Base-by-base conservation (phyloP, 768 basidiomycete species). In the Trametes cingulata region DNA sequence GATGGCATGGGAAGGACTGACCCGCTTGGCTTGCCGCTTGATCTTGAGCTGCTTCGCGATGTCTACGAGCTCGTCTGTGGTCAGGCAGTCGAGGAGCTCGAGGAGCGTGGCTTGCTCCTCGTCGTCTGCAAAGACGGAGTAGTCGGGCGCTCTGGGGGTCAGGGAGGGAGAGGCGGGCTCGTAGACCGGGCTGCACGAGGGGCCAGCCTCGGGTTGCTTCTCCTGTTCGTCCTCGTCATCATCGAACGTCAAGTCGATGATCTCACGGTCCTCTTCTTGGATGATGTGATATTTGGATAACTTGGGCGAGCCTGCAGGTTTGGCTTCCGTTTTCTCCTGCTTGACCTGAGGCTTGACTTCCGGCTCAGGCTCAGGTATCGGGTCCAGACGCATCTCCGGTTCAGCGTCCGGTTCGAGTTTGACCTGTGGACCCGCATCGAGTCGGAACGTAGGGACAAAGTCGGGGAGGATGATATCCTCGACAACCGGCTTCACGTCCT, bases 21-120 rank as follows among this genome's bases (percentile, higher is more conserved):
- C 69, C 51, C 29, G 78, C 81, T 51, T 72, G 74, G 47, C 64
- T 22, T 64, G 68, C 36, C 57, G 56, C 59, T 75, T 78, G 20
- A 81, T 63, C 55, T 78, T 81, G 66, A 83, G 65, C 43, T 77
- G 71, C 64, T 78, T 81, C 1, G 76, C 79, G 17, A 85, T 52
- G 8, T 56, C 62, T 40, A 72, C 76, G 33, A 85, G 75, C 57
- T 84, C 82, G 24, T 80, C 77, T 17, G 70, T 49, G 22, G 47
- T 74, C 45, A 85, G 67, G 60, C 77, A 80, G 13, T 75, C 72
- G 6, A 85, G 67, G 5, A 85, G 67, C 33, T 78, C 76, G 8
- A 67, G 59, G 33, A 83, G 64, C 15, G 69, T 67, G 29, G 83
- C 80, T 47, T 72, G 58, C 7, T 61, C 65, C n/a, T 80, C 78